phyloP scores from a whole-genome alignment of 352 stramenopile genomes.

The Phytophthora cactorum region DNA sequence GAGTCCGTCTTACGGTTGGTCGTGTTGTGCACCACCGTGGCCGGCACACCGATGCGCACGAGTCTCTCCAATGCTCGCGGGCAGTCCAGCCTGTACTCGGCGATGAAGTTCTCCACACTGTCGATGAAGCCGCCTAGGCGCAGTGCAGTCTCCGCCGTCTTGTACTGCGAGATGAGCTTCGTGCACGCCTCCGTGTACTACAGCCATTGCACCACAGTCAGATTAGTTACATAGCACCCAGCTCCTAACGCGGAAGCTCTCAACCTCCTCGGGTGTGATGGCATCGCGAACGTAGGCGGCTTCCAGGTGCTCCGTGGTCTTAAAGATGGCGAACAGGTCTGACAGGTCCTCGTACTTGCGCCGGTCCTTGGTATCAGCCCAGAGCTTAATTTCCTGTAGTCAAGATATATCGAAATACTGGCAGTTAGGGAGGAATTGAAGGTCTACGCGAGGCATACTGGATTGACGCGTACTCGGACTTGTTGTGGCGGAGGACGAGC shows the following conservation, averaged over 20 bases:
- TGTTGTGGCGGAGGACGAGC: conserved; percentile 29
- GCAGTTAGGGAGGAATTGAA: background rate
- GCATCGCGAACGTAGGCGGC: conserved; percentile 96
- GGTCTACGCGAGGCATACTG: background rate
- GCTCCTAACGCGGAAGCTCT: background rate
- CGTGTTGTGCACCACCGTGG: conserved; percentile 90
- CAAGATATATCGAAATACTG: background rate
- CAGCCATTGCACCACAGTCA: conserved; percentile 7
- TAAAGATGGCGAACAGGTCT: conserved; percentile 97
- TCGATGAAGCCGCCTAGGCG: conserved; percentile 75
- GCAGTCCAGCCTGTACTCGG: conserved; percentile 96
- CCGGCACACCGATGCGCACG: conserved; percentile 93
- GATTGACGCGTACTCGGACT: conserved; percentile 33
- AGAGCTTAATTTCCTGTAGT: conserved; percentile 78
- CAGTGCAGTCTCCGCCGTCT: conserved; percentile 95
- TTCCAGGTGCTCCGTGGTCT: conserved; percentile 97
- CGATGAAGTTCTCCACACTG: conserved; percentile 91
- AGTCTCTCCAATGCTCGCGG: conserved; percentile 94
- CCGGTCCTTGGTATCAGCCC: conserved; percentile 84
- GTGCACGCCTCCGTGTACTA: conserved; percentile 97
- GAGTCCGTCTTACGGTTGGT: conserved; percentile 86
- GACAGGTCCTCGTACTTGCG: conserved; percentile 90
- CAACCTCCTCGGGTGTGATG: conserved; percentile 91
- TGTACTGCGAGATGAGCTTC: conserved; percentile 98
- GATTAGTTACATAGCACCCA: background rate